These are phyloP conservation scores for Coemansia sp. DNA, from an alignment of 192 early-diverging fungal genomes.

Conservation along the genomic window DNA sequence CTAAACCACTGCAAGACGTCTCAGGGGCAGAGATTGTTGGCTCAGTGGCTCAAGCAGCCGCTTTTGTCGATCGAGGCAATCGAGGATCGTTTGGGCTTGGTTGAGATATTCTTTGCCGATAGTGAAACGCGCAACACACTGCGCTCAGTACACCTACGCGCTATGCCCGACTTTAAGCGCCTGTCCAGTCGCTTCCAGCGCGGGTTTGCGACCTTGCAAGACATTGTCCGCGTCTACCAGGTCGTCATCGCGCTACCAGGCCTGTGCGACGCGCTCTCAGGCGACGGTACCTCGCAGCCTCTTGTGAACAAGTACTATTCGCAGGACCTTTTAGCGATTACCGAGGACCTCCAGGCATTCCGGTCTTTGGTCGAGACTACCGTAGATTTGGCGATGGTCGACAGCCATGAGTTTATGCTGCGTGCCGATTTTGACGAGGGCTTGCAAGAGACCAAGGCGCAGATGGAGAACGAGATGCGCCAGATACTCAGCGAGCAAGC, in stretches of 20 bases:
- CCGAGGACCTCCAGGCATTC: constrained; percentile 63
- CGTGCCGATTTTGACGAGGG: constrained; percentile 79
- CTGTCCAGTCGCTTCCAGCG: constrained; percentile 83
- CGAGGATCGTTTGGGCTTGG: constrained; percentile 72
- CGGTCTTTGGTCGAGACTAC: constrained; percentile 88
- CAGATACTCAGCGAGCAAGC: constrained; percentile 65
- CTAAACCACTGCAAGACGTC: constrained; percentile 89
- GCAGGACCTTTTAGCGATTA: constrained; percentile 57
- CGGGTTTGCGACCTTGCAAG: constrained; percentile 76
- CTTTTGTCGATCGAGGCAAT: constrained; percentile 74
- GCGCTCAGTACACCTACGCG: constrained; percentile 75
- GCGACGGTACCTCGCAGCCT: constrained; percentile 38
- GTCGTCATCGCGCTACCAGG: constrained; percentile 70
- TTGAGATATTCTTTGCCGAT: constrained; percentile 69
- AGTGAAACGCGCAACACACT: constrained; percentile 63
- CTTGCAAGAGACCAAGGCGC: constrained; percentile 37
- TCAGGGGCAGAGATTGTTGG: constrained; percentile 80
- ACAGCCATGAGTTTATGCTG: constrained; percentile 85
- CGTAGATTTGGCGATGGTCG: constrained; percentile 82
- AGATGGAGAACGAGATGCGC: constrained; percentile 59
- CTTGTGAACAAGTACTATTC: constrained; percentile 58
- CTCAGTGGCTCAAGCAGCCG: constrained; percentile 94
- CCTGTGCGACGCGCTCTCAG: constrained; percentile 62
- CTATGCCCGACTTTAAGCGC: constrained; percentile 87
- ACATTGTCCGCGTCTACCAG: constrained; percentile 90